A percentile compares a stretch with the other conserved stretches of the same genome.
phyloP scores from a whole-genome alignment of 352 stramenopile genomes.

The Phytophthora ramorum region DNA sequence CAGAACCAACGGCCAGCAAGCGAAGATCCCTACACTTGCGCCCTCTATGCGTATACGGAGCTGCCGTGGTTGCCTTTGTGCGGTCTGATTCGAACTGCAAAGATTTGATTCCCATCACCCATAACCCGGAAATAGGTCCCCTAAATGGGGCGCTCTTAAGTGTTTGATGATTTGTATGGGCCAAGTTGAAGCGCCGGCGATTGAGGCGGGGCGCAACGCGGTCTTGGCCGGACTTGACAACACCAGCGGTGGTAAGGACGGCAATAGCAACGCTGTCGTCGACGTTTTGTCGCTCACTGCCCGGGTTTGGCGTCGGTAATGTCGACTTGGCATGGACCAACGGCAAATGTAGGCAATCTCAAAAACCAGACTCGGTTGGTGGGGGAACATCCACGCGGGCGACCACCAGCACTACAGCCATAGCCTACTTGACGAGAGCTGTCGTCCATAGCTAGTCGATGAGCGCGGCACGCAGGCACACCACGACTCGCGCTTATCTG shows the following conservation, averaged over 20 bases:
- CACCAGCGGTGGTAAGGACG: not conserved
- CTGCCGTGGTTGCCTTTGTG: constrained; percentile 20
- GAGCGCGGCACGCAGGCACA: not conserved
- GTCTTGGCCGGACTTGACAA: not conserved
- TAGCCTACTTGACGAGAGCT: too few relatives aligned
- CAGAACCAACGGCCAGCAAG: constrained; percentile 31
- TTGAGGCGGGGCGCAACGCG: not conserved
- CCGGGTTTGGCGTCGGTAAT: not conserved
- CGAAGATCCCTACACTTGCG: constrained; percentile 37
- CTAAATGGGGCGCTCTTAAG: not conserved
- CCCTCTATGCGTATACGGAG: constrained; percentile 50
- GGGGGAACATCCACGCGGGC: not conserved
- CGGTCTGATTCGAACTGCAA: constrained; percentile 29
- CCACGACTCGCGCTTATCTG: not conserved
- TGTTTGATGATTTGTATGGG: constrained; percentile 27
- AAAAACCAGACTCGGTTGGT: not conserved
- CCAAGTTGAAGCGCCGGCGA: constrained; percentile 25
- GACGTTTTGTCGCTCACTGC: not conserved
- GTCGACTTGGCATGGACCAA: not conserved
- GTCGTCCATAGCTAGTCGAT: not conserved
- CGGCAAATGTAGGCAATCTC: not conserved
- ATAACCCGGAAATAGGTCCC: constrained; percentile 1
- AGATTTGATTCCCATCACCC: constrained; percentile 32
- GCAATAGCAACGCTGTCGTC: not conserved
- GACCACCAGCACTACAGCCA: too few relatives aligned